These are phyloP conservation scores for Russula compacta DNA, from an alignment of 768 basidiomycete genomes.

Conservation along the genomic window DNA sequence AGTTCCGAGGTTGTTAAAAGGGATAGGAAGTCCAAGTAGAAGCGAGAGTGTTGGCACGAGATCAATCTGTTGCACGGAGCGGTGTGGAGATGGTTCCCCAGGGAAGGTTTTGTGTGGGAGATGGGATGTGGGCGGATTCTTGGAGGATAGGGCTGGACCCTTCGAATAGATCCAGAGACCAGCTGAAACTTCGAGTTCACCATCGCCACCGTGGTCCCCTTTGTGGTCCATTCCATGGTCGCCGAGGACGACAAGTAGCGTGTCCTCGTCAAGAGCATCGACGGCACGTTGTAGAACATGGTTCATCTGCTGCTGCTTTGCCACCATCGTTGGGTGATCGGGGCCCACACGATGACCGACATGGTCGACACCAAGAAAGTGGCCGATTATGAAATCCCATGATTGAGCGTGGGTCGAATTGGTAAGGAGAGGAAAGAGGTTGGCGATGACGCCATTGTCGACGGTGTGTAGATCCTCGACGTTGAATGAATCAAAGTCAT, in stretches of 20 bases:
- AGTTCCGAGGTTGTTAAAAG: conserved; percentile 89
- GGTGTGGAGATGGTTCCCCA: conserved; percentile 41
- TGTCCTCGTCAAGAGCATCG: conserved; percentile 69
- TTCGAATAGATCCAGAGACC: conserved; percentile 94
- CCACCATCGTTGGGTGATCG: conserved; percentile 73
- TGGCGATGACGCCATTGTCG: conserved; percentile 78
- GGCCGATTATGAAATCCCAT: conserved; percentile 88
- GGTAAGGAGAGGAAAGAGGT: conserved; percentile 74
- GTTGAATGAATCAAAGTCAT: conserved; percentile 93
- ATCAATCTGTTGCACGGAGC: conserved; percentile 87
- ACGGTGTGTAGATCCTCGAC: conserved; percentile 97
- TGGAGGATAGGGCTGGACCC: conserved; percentile 38
- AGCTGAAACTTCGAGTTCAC: conserved; percentile 71
- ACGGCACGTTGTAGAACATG: conserved; percentile 66
- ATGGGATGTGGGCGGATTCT: conserved; percentile 28
- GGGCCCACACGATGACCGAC: conserved; percentile 93
- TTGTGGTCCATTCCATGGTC: conserved; percentile 96
- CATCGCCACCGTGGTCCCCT: conserved; percentile 95
- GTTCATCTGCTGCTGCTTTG: conserved; percentile 87
- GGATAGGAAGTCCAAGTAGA: conserved; percentile 86
- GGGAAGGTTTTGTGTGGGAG: conserved; percentile 57
- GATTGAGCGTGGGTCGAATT: conserved; percentile 30
- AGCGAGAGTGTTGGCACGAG: conserved; percentile 82
- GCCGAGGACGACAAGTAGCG: conserved; percentile 82
- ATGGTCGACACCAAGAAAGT: conserved; percentile 94